phyloP scores from a whole-genome alignment of 345 rosid species.

The Passiflora organensis region DNA sequence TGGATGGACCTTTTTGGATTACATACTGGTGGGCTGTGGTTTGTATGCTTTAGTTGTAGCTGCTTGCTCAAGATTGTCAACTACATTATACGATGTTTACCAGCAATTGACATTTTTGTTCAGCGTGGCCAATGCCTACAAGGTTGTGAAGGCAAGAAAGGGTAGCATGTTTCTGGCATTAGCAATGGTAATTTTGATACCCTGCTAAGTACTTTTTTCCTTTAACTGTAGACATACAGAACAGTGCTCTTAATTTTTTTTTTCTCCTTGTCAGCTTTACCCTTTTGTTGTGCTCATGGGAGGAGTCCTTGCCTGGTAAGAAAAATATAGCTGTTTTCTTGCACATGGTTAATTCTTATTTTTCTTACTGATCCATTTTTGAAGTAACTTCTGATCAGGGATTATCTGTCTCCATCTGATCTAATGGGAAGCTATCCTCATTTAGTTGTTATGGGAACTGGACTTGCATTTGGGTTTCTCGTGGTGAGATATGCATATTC shows the following conservation, averaged over 20 bases:
- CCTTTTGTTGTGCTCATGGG: conserved; percentile 70
- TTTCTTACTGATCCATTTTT: not conserved
- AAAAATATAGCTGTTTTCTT: conserved; percentile 3
- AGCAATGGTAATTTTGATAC: conserved; percentile 62
- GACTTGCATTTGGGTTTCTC: conserved; percentile 97
- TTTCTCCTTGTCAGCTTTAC: conserved; percentile 52
- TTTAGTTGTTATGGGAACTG: conserved; percentile 82
- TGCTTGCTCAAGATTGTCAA: conserved; percentile 9
- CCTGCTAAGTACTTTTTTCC: not conserved
- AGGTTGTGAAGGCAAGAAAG: conserved; percentile 75
- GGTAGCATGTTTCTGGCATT: conserved; percentile 84
- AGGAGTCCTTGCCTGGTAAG: conserved; percentile 84
- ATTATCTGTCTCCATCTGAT: conserved; percentile 77
- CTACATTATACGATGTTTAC: not conserved
- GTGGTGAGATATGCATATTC: conserved; percentile 50
- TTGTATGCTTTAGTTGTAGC: not conserved
- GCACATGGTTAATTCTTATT: conserved; percentile 1
- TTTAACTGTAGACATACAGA: not conserved
- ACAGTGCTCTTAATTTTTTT: conserved; percentile 13
- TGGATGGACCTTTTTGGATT: not conserved
- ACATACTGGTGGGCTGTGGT: not conserved
- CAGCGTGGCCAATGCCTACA: conserved; percentile 69
- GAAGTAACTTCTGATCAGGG: conserved; percentile 36
- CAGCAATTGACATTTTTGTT: conserved; percentile 7
- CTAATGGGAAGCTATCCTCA: conserved; percentile 78